Evolutionary conservation across 768 basidiomycete species (phyloP).

Genomic region (Lentinus brumalis): DNA sequence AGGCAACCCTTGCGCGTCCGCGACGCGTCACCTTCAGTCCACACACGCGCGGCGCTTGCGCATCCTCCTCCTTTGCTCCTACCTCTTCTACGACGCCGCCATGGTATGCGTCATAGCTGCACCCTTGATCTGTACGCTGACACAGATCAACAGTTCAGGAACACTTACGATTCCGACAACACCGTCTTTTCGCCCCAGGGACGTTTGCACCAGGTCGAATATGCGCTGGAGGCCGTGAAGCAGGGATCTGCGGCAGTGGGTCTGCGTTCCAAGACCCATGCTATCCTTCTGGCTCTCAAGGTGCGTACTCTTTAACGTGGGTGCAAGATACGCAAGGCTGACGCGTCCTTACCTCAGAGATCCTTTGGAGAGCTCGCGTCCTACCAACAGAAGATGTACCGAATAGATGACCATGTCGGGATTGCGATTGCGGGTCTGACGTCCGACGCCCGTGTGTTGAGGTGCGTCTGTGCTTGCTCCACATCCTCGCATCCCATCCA

Average conservation of each 20-base stretch:
- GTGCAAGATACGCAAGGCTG: neutral
- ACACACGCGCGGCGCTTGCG: slow-evolving; percentile 6
- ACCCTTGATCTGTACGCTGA: neutral
- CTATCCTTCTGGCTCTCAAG: slow-evolving; percentile 90
- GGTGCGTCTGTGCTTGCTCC: slow-evolving; percentile 49
- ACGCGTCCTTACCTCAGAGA: slow-evolving; percentile 52
- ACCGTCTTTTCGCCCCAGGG: slow-evolving; percentile 97
- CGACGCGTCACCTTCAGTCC: slow-evolving; percentile 25
- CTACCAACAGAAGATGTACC: slow-evolving; percentile 99
- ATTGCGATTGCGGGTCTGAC: slow-evolving; percentile 99
- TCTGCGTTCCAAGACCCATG: slow-evolving; percentile 92
- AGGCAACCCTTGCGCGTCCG: slow-evolving; percentile 25
- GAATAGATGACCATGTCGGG: slow-evolving; percentile 99
- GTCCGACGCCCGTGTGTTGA: slow-evolving; percentile 95
- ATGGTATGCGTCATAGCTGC: slow-evolving; percentile 12
- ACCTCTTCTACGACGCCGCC: slow-evolving; percentile 5
- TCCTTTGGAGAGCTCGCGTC: slow-evolving; percentile 97
- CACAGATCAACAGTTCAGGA: slow-evolving; percentile 65
- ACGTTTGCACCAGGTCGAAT: slow-evolving; percentile 95
- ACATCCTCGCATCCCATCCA: neutral
- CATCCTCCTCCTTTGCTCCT: slow-evolving; percentile 1
- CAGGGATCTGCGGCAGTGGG: slow-evolving; percentile 99
- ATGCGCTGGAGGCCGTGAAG: slow-evolving; percentile 99
- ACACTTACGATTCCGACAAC: slow-evolving; percentile 98
- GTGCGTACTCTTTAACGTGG: slow-evolving; percentile 40